Evolutionary conservation across 2,329 filamentous ascomycete genomes (phyloP), one percentile per base, ranked within the genome.

Genomic region (Hypomyces rosellus): DNA sequence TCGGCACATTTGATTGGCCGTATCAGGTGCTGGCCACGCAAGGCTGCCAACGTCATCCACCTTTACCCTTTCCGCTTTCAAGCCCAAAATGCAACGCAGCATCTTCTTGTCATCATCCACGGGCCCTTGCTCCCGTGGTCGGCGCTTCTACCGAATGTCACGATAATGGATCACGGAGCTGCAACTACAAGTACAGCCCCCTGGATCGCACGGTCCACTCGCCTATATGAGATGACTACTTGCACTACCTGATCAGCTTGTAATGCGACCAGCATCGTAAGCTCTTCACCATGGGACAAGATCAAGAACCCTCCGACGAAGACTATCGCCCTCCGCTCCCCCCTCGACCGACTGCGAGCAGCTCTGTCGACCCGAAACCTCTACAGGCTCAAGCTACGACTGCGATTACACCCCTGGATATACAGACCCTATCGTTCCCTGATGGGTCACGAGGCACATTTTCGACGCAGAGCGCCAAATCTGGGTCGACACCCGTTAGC

Each of bases 381-480:
- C 62, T 74, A 49, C 75, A 73, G 55, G 83, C 86, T 2, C 83
- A 82, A 52, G 82, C 92, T 44, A 96, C 91, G 3, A 96, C 90
- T 1, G 90, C 90, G 9, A 63, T 97, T 13, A 92, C 89, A 1
- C 79, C 89, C 14, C 78, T 90, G 54, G 90, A 92, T 57, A 85
- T 91, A 49, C 86, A 89, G 59, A 88, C 86, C 0, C 76, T 91
- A 45, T 83, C 84, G 1, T 85, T 87, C 55, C 82, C 82, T 11
- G 87, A 89, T 64, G 82, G 81, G 52, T 80, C 81, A 16, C 76
- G 81, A 52, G 84, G 86, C 36, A 84, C 80, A 1, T 85, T 86
- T 60, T 68, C 76, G 45, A 72, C 65, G 18, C 64, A 64, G 14
- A 68, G 59, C 36, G 59, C 62, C 34, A 63, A 64, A 45, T 60